Conservation (phyloP, 2,329 filamentous ascomycete genomes). For the Exophiala bonariae region DNA sequence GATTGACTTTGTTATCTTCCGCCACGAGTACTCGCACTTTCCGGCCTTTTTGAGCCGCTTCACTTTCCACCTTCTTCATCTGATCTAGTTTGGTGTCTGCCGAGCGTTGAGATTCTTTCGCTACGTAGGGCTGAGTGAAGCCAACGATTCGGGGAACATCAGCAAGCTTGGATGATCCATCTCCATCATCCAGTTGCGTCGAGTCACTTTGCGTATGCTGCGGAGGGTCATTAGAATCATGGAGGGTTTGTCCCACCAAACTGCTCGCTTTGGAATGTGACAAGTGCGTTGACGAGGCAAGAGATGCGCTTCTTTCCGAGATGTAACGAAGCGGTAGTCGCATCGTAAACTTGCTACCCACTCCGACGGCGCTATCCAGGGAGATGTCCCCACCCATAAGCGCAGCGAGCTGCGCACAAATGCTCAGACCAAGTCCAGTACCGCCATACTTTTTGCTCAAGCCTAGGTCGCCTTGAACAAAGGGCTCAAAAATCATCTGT, state of each 20-base stretch:
- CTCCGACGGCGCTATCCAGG: conserved; percentile 68
- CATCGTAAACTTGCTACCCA: conserved; percentile 80
- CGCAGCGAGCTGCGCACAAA: conserved; percentile 80
- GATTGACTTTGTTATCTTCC: conserved; percentile 70
- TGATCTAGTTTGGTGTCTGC: conserved; percentile 64
- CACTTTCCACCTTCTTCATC: conserved; percentile 65
- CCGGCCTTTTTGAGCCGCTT: conserved; percentile 54
- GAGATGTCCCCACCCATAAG: conserved; percentile 79
- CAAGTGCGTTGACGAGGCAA: conserved; percentile 25
- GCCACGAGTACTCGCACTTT: conserved; percentile 83
- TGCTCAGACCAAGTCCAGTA: conserved; percentile 83
- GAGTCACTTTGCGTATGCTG: conserved; percentile 12
- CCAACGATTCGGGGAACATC: conserved; percentile 29
- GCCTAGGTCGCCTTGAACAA: conserved; percentile 88
- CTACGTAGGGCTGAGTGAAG: conserved; percentile 32
- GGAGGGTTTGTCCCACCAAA: conserved; percentile 21
- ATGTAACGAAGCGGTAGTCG: conserved; percentile 77
- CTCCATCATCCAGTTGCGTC: conserved; percentile 10
- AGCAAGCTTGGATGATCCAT: conserved; percentile 12
- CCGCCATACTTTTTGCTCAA: conserved; percentile 88
- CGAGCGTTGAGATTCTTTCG: conserved; percentile 36
- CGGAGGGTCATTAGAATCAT: conserved; percentile 12
- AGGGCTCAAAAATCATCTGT: conserved; percentile 85
- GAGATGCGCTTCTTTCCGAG: conserved; percentile 59
- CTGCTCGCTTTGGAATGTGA: conserved; percentile 25